Conservation (phyloP, 2,329 filamentous ascomycete species). For the Fusarium coicis region DNA sequence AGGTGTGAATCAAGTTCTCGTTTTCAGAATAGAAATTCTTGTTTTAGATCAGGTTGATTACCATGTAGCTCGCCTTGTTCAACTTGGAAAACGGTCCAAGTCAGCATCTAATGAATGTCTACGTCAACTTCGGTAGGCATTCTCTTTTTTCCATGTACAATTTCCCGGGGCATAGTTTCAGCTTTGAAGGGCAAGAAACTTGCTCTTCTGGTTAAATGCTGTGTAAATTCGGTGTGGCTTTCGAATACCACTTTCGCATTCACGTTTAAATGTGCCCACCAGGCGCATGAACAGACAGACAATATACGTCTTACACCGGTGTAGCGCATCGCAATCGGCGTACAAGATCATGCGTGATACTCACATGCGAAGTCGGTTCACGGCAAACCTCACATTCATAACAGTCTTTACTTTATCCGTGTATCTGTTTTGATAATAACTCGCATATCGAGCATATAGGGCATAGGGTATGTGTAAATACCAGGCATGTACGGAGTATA, state of each 20-base stretch:
- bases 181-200: not conserved
- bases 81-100: not conserved
- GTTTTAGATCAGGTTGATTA: not conserved
- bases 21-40: conserved; percentile 1
- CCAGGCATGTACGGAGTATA: not conserved
- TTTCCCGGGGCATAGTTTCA: not conserved
- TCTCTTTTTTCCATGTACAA: not conserved
- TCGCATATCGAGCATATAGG: not conserved
- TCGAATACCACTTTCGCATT: no score
- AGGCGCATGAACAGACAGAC: not conserved
- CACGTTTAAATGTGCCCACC: not conserved
- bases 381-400: not conserved
- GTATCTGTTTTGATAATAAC: not conserved
- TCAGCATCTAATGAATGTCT: no score
- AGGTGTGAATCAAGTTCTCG: not conserved
- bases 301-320: not conserved
- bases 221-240: no score
- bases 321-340: not conserved
- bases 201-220: not conserved
- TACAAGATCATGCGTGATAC: not conserved
- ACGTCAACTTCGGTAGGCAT: not conserved
- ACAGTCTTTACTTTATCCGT: not conserved
- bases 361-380: not conserved
- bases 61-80: not conserved
- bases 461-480: not conserved